A percentile compares a stretch with the other conserved stretches of the same genome.
Conservation (phyloP, 2,329 filamentous ascomycete species). For the Bipolaris victoriae region DNA sequence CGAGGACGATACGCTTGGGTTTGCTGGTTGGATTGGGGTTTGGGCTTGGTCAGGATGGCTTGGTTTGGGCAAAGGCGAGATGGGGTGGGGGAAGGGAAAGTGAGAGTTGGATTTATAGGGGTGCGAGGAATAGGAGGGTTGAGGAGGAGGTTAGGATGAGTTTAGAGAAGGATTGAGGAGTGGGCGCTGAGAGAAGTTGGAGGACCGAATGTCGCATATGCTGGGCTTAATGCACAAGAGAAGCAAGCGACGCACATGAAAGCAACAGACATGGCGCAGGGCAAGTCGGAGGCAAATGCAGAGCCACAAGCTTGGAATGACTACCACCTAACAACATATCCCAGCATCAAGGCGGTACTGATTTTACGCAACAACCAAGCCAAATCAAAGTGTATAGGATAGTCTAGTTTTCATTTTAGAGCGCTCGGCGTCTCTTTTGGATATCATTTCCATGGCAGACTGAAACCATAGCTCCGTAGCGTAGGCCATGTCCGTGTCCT, state of each 20-base stretch:
- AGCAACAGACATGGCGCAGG: neutral
- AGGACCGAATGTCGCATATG: too few relatives aligned
- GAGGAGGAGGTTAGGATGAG: constrained; percentile 13
- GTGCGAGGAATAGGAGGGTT: constrained; percentile 46
- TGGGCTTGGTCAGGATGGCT: constrained; percentile 78
- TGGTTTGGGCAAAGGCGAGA: constrained; percentile 73
- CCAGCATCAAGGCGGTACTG: neutral
- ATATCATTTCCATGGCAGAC: constrained; percentile 10
- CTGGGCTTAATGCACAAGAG: neutral
- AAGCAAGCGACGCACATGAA: neutral
- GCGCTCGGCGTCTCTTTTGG: neutral
- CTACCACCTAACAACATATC: neutral
- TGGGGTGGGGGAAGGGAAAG: constrained; percentile 59
- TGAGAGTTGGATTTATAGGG: constrained; percentile 53
- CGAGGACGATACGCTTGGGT: constrained; percentile 75
- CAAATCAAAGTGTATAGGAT: neutral
- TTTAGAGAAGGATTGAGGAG: constrained; percentile 9
- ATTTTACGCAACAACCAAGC: neutral
- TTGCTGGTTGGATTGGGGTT: constrained; percentile 79
- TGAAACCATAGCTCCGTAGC: neutral
- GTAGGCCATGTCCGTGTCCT: neutral
- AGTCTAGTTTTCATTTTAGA: neutral
- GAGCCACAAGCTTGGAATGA: neutral
- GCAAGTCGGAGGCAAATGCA: neutral
- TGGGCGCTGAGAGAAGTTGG: too few relatives aligned